A percentile compares a stretch with the other conserved stretches of the same genome.
Conservation (phyloP, 2,329 filamentous ascomycete species). For the Juglanconis juglandina region DNA sequence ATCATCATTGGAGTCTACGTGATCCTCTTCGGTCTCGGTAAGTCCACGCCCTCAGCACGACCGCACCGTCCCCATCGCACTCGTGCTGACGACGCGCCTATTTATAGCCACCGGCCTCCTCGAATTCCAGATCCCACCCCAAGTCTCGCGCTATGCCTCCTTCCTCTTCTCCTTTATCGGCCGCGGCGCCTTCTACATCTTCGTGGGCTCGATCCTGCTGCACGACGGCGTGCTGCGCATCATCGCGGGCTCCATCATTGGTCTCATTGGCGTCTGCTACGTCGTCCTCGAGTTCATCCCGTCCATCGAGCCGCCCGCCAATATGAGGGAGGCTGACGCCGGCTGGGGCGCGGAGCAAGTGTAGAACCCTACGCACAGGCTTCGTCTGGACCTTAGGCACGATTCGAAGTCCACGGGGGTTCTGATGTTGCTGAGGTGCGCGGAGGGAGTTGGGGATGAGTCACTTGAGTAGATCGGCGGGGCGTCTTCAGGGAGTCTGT, state of each 20-base stretch:
- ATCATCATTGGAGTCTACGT: conserved; percentile 83
- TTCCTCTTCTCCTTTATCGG: conserved; percentile 98
- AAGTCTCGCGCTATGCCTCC: conserved; percentile 87
- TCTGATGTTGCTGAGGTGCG: not conserved
- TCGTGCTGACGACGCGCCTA: not conserved
- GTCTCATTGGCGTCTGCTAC: conserved; percentile 75
- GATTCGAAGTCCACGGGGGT: not conserved
- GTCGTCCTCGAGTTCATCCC: conserved; percentile 71
- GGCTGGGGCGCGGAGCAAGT: conserved; percentile 78
- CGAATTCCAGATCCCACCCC: conserved; percentile 93
- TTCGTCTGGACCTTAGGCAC: not conserved
- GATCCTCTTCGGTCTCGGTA: conserved; percentile 84
- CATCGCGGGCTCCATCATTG: conserved; percentile 75
- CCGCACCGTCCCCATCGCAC: not conserved
- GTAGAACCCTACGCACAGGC: conserved; percentile 35
- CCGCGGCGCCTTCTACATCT: conserved; percentile 95
- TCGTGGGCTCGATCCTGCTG: conserved; percentile 83
- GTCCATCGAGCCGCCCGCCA: conserved; percentile 74
- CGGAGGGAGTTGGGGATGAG: not conserved
- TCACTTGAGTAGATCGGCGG: not conserved
- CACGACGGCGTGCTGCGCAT: conserved; percentile 63
- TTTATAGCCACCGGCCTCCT: conserved; percentile 14
- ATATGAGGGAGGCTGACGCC: conserved; percentile 75
- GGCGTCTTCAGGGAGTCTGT: too few species aligned
- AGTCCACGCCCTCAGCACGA: conserved; percentile 28